Evolutionary conservation across 306 rosid species (phyloP).

Genomic region (Oemleria cerasiformis): DNA sequence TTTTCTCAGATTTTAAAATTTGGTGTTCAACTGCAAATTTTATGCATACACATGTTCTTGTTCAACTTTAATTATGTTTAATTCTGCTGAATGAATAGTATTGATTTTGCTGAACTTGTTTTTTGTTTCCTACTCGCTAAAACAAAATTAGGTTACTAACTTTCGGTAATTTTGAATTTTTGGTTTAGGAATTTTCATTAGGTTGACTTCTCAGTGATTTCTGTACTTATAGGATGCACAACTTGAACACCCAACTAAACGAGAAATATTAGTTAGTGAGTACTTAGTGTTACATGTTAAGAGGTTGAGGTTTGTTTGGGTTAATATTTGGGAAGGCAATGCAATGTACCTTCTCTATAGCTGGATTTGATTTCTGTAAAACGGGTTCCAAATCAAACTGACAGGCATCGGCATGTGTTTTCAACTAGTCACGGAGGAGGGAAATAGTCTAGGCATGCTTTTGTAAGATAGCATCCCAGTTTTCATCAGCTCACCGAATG

Average conservation of each 20-base stretch:
- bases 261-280: background rate
- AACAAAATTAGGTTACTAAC: background rate
- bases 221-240: background rate
- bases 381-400: background rate
- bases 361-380: background rate
- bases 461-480: background rate
- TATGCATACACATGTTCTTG: background rate
- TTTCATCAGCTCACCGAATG: background rate
- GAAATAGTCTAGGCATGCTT: background rate
- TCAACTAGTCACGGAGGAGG: background rate
- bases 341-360: background rate
- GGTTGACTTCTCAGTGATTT: background rate
- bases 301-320: background rate
- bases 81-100: background rate
- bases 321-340: background rate
- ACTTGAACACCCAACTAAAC: background rate
- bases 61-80: background rate
- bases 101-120: background rate
- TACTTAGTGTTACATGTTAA: background rate
- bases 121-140: background rate
- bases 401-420: background rate
- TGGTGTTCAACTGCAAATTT: background rate
- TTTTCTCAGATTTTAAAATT: background rate
- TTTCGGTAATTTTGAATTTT: background rate
- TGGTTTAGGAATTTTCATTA: background rate